Evolutionary conservation across 768 basidiomycete species (phyloP), one percentile per base, ranked within the genome.

Genomic region (Psilocybe cubensis): DNA sequence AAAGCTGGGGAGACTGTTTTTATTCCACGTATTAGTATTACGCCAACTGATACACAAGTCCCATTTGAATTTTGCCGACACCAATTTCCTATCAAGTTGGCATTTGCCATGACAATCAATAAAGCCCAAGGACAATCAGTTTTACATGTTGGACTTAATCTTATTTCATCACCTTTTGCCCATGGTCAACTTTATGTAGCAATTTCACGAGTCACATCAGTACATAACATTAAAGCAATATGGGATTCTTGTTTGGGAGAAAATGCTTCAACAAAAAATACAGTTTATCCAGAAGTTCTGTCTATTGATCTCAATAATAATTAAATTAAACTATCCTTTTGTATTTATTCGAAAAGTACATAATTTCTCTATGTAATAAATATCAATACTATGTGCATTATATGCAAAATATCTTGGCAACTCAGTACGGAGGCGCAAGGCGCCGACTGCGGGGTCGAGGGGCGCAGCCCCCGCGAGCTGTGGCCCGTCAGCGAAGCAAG

Each of bases 101-200:
- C 75, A 12, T 83, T 82, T 72, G 76, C 76, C 0, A 72, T 81
- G 64, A 72, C 79, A 1, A 78, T 82, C 63, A 81, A 83, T 67
- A 82, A 81, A 61, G 57, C 78, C 1, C 79, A 81, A 67, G 79
- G 81, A 4, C 81, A 81, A 65, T 80, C 76, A 17, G 70, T 81
- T 3, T 25, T 21, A 25, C 38, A 42, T 49, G 55, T 57, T 50
- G 55, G 55, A 29, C 38, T 57, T 28, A 41, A 57, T 31, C 41
- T 57, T 35, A 21, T 35, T 17, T n/a, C 23, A 12, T 28, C 55
- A n/a, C 75, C 76, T 2, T 80, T 81, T 56, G 45, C 70, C 4
- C 78, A 79, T 75, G 76, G 78, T 2, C 78, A 78, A 62, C 70
- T 79, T 1, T 77, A 53, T 44, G 52, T 53, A n/a, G 52, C 52